Conservation (phyloP, 257 asterid genomes). For the Oldenlandia corymbosa region DNA sequence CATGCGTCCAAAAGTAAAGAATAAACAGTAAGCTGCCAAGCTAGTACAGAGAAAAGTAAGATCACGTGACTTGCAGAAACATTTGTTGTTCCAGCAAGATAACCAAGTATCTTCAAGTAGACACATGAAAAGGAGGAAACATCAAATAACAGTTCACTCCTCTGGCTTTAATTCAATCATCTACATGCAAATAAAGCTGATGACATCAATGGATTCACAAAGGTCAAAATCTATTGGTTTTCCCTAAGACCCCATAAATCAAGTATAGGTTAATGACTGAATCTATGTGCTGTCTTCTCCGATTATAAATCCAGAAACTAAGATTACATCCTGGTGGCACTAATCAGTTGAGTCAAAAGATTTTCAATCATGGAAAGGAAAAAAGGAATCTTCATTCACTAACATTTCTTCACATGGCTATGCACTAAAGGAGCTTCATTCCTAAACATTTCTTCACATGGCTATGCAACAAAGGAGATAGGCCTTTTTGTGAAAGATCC, state of each 20-base stretch:
- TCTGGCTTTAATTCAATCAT: constrained; percentile 6
- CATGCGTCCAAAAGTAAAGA: background rate
- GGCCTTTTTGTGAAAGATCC: constrained; percentile 24
- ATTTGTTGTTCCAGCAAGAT: background rate
- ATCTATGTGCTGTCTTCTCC: constrained; percentile 6
- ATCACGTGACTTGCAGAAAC: background rate
- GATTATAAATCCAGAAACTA: background rate
- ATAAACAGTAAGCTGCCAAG: background rate
- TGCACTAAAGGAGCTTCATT: constrained; percentile 18
- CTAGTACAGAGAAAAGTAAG: background rate
- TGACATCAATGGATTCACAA: constrained; percentile 9
- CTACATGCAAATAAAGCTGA: constrained; percentile 9
- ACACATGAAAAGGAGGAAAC: background rate
- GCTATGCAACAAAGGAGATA: constrained; percentile 23
- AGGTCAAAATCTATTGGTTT: constrained; percentile 2
- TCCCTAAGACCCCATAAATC: constrained; percentile 6
- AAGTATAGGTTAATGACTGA: constrained; percentile 3
- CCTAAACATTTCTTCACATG: constrained; percentile 31
- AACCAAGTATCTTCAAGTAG: background rate
- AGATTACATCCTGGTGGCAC: constrained; percentile 4
- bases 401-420: constrained; percentile 33
- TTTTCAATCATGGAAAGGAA: constrained; percentile 4
- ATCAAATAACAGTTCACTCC: background rate
- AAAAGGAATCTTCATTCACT: constrained; percentile 7
- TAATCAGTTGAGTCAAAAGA: constrained; percentile 6